phyloP scores from a whole-genome alignment of 805 yeast genomes.

The Metschnikowia amazonensis region DNA sequence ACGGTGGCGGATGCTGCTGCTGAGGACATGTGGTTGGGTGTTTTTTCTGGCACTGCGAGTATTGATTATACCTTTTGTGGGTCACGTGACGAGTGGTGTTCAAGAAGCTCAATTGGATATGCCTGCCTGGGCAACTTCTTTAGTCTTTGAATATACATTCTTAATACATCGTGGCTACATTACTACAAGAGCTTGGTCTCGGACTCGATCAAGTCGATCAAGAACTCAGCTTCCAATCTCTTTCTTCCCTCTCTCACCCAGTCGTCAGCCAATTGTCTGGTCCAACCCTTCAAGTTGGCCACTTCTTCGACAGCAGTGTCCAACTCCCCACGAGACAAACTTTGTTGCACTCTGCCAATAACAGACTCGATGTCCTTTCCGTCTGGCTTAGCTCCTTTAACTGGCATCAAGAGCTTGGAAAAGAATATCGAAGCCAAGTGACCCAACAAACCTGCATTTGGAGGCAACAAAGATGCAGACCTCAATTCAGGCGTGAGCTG shows the following conservation, averaged over 20 bases:
- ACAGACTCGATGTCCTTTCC: constrained; percentile 88
- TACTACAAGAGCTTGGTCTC: constrained; percentile 47
- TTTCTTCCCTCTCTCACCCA: constrained; percentile 90
- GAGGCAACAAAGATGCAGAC: constrained; percentile 84
- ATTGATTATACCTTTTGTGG: not conserved
- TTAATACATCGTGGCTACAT: not conserved
- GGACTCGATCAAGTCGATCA: constrained; percentile 63
- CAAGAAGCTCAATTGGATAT: not conserved
- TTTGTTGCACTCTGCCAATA: constrained; percentile 77
- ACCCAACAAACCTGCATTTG: constrained; percentile 92
- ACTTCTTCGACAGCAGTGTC: constrained; percentile 91
- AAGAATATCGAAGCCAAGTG: constrained; percentile 78
- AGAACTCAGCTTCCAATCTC: constrained; percentile 81
- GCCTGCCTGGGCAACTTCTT: not conserved
- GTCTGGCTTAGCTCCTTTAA: constrained; percentile 65
- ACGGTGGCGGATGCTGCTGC: constrained; percentile 18
- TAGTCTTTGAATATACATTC: not conserved
- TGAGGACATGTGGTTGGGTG: constrained; percentile 13
- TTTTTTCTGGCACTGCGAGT: constrained; percentile 1
- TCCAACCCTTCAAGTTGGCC: constrained; percentile 87
- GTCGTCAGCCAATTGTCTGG: constrained; percentile 82
- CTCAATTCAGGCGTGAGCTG: constrained; percentile 80
- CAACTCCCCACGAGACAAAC: constrained; percentile 70
- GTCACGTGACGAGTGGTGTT: not conserved
- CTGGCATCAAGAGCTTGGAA: constrained; percentile 70